Evolutionary conservation across 2,329 filamentous ascomycete species (phyloP).

Genomic region (Coniochaeta pulveracea): DNA sequence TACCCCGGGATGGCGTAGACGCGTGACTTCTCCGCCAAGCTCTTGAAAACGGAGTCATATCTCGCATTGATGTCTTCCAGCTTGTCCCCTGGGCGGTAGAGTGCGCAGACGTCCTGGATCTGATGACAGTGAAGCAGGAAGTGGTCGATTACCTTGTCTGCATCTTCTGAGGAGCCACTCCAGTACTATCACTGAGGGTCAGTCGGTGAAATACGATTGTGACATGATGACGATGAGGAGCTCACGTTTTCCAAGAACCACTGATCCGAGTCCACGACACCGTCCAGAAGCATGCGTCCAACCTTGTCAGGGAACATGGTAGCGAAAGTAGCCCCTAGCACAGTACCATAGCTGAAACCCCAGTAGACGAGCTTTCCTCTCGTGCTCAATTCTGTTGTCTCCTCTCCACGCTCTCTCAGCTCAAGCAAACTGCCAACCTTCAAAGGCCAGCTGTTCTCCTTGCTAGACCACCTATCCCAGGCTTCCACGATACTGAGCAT

Average conservation of each 20-base stretch:
- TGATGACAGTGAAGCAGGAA: conserved; percentile 37
- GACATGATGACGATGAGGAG: neutral
- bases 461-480: conserved; percentile 22
- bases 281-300: conserved; percentile 38
- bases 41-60: conserved; percentile 18
- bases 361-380: conserved; percentile 39
- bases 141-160: conserved; percentile 30
- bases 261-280: conserved; percentile 42
- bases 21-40: conserved; percentile 21
- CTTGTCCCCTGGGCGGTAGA: conserved; percentile 24
- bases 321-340: conserved; percentile 40
- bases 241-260: conserved; percentile 28
- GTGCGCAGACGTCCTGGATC: conserved; percentile 24
- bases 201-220: neutral
- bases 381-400: too few relatives aligned
- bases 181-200: conserved; percentile 11
- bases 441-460: conserved; percentile 9
- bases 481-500: conserved; percentile 28
- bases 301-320: conserved; percentile 39
- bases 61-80: conserved; percentile 17
- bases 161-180: conserved; percentile 27
- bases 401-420: too few relatives aligned
- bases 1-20: conserved; percentile 16
- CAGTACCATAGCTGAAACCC: conserved; percentile 44
- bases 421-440: too few relatives aligned